phyloP scores from a whole-genome alignment of 129 eudicot species.

The Glebionis coronaria region DNA sequence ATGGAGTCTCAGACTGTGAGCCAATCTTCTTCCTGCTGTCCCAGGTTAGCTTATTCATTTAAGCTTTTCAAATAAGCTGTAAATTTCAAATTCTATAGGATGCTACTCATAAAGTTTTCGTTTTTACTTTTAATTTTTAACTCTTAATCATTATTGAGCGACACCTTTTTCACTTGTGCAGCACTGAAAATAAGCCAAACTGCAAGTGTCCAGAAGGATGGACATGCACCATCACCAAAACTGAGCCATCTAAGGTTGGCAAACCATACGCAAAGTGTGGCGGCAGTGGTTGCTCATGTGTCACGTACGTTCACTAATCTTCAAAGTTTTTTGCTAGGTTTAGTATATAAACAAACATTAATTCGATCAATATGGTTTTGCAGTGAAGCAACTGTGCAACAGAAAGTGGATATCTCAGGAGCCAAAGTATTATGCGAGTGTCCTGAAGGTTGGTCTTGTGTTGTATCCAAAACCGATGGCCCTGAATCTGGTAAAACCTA shows the following conservation, averaged over 20 bases:
- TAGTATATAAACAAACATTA: constrained; percentile 5
- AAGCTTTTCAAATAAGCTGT: constrained; percentile 3
- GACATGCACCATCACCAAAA: constrained; percentile 31
- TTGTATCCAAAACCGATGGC: constrained; percentile 21
- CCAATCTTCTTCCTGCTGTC: constrained; percentile 31
- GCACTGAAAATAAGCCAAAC: constrained; percentile 31
- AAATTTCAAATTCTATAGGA: not conserved
- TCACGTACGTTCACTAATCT: constrained; percentile 22
- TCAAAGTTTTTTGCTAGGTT: not conserved
- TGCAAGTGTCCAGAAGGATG: constrained; percentile 36
- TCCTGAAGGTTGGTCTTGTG: constrained; percentile 33
- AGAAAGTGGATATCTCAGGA: constrained; percentile 14
- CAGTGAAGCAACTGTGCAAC: constrained; percentile 22
- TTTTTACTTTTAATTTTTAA: not conserved
- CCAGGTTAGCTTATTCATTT: not conserved
- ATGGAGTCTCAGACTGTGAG: constrained; percentile 31
- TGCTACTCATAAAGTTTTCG: not conserved
- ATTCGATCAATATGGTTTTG: constrained; percentile 15
- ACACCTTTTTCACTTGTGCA: constrained; percentile 12
- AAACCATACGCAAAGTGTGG: constrained; percentile 28
- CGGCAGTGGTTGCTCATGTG: constrained; percentile 34
- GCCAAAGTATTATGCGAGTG: constrained; percentile 31
- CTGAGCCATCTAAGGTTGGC: constrained; percentile 25
- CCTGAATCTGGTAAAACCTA: constrained; percentile 26
- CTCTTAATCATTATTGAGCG: not conserved